Base-by-base conservation (phyloP, 371 early-diverging fungal genomes). In the Vairimorpha ceranae region DNA sequence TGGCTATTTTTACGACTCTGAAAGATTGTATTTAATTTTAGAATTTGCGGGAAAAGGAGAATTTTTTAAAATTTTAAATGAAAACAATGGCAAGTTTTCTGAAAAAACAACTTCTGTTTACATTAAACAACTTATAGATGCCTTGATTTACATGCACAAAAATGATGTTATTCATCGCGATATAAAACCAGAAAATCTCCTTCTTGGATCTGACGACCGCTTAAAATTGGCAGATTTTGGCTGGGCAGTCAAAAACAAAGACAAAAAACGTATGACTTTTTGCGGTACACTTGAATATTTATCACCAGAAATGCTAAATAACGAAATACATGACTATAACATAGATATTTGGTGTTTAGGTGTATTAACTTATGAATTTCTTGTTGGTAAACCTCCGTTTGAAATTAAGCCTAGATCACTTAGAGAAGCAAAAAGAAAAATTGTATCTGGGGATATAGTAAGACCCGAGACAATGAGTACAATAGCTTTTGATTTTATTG, bases 321-420 rank as follows among this genome's bases (percentile, higher is more conserved):
- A 92, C 19, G 86, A 88, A 58, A 88, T 87, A 51, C 92, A 96
- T 84, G 86, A 87, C 64, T 87, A 87, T 46, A 87, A 87, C 21
- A 93, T 95, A 25, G 98, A 98, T 82, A 84, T 95, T 79, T 98
- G 98, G 98, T 90, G 93, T 35, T 83, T 98, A 36, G 98, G 98
- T n/a, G 90, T 97, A 33, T 85, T 98, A 10, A 85, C 88, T 67
- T 98, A 91, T 83, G 99, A 98, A 83, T 90, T 97, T 77, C 79
- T 95, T 7, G 90, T 90, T 12, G 97, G 97, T 0, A 85, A 86
- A 0, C 92, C 97, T 0, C 99, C 99, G 0, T 97, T 96, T 85
- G 94, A 94, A 80, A 90, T 88, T 51, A 72, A 79, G 38, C 69
- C 83, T 46, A 76, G 86, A 41, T 84, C 75, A 72, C 63, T 77